phyloP scores from a whole-genome alignment of 352 stramenopile species.

The Phytophthora palmivora region DNA sequence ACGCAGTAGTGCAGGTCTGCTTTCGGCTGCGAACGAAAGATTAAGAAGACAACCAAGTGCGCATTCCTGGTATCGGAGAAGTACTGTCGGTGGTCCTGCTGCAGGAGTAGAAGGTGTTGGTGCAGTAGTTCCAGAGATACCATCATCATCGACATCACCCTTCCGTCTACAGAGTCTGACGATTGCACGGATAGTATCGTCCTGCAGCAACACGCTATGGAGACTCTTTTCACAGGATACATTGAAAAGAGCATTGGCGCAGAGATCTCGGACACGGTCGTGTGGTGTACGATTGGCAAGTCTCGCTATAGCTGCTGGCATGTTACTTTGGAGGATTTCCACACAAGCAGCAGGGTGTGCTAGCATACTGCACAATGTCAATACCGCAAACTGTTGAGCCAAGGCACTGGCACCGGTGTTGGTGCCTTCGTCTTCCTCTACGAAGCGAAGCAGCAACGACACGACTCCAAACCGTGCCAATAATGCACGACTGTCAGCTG shows the following conservation, averaged over 20 bases:
- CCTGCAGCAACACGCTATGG: slow-evolving; percentile 69
- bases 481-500: slow-evolving; percentile 60
- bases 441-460: slow-evolving; percentile 70
- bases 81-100: slow-evolving; percentile 35
- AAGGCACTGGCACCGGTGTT: slow-evolving; percentile 33
- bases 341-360: slow-evolving; percentile 56
- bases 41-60: slow-evolving; percentile 82
- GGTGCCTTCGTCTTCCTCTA: slow-evolving; percentile 52
- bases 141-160: slow-evolving; percentile 69
- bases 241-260: slow-evolving; percentile 80
- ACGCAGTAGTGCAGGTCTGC: slow-evolving; percentile 64
- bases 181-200: slow-evolving; percentile 78
- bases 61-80: slow-evolving; percentile 74
- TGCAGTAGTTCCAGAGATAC: slow-evolving; percentile 6
- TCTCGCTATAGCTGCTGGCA: slow-evolving; percentile 58
- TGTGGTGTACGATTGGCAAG: slow-evolving; percentile 48
- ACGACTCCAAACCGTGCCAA: slow-evolving; percentile 73
- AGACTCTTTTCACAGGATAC: slow-evolving; percentile 80
- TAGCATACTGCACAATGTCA: slow-evolving; percentile 77
- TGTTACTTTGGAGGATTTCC: slow-evolving; percentile 76
- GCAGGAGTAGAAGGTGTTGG: slow-evolving; percentile 45
- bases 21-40: slow-evolving; percentile 76
- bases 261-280: slow-evolving; percentile 74
- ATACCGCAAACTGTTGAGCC: slow-evolving; percentile 73
- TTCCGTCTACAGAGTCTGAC: slow-evolving; percentile 69